These are phyloP conservation scores for Kwoniella dendrophila DNA, from an alignment of 768 basidiomycete genomes.

Conservation along the genomic window DNA sequence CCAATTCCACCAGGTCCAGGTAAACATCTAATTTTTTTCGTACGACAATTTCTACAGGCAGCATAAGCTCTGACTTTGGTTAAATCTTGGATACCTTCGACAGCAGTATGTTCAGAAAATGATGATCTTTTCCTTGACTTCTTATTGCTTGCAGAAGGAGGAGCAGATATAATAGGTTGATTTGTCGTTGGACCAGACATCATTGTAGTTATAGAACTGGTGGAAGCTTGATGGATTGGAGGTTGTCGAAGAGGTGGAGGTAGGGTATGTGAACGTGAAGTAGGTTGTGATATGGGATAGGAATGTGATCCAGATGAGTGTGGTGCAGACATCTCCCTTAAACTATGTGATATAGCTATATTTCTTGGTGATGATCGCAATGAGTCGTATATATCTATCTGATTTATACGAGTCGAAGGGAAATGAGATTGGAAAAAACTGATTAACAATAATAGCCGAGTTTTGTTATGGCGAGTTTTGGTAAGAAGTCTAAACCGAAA, in stretches of 20 bases:
- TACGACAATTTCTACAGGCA: constrained; percentile 43
- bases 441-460: constrained; percentile 2
- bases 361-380: not conserved
- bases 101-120: constrained; percentile 16
- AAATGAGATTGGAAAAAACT: not conserved
- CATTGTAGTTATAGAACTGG: constrained; percentile 1
- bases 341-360: no score
- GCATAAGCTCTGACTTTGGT: constrained; percentile 43
- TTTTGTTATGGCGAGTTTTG: constrained; percentile 1
- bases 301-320: no score
- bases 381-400: not conserved
- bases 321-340: no score
- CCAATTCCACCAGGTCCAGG: constrained; percentile 23
- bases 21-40: constrained; percentile 50
- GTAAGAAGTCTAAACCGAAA: not conserved
- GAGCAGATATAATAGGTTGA: no score
- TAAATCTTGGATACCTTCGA: constrained; percentile 19
- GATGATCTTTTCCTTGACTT: constrained; percentile 18
- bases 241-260: not conserved
- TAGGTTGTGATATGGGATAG: not conserved
- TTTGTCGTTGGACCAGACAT: not conserved
- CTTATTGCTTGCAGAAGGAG: no score
- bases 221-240: not conserved
- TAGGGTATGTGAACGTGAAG: not conserved
- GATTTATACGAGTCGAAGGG: not conserved